phyloP scores from a whole-genome alignment of 2,329 filamentous ascomycete species.

The Talaromyces amestolkiae region DNA sequence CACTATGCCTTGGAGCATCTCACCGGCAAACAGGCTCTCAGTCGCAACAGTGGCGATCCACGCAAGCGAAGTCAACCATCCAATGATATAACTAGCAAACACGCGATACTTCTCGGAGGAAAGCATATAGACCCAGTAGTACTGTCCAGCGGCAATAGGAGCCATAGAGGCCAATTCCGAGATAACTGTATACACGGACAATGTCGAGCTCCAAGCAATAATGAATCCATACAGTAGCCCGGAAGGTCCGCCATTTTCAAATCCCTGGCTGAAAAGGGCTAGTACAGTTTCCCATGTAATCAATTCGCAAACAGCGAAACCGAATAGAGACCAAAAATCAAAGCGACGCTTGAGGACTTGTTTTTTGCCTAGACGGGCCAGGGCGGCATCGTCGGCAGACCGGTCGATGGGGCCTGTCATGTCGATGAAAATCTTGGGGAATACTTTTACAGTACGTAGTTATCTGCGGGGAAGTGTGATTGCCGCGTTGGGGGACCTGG shows the following conservation, averaged over 20 bases:
- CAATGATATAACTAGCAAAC: conserved; percentile 45
- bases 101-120: conserved; percentile 41
- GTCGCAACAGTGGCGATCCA: conserved; percentile 47
- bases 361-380: conserved; percentile 47
- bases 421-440: not conserved
- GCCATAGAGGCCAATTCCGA: conserved; percentile 50
- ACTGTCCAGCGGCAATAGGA: conserved; percentile 47
- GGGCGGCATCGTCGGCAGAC: conserved; percentile 34
- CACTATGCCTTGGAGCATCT: conserved; percentile 47
- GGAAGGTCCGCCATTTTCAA: conserved; percentile 48
- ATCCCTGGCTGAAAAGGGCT: conserved; percentile 43
- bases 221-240: conserved; percentile 54
- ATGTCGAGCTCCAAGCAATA: conserved; percentile 50
- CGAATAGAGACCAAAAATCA: conserved; percentile 43
- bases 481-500: not conserved
- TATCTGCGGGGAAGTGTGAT: not conserved
- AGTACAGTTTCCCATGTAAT: conserved; percentile 50
- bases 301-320: conserved; percentile 46
- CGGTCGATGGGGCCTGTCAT: conserved; percentile 16
- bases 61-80: conserved; percentile 44
- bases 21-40: conserved; percentile 45
- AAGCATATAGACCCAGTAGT: conserved; percentile 50
- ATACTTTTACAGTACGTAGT: conserved; percentile 1
- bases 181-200: conserved; percentile 49
- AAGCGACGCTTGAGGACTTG: conserved; percentile 47